Percentiles rank a stretch among this genome's conserved stretches.
Conservation (phyloP, 225 moss, liverwort and hornwort genomes). For the Sphagnum tenellum region DNA sequence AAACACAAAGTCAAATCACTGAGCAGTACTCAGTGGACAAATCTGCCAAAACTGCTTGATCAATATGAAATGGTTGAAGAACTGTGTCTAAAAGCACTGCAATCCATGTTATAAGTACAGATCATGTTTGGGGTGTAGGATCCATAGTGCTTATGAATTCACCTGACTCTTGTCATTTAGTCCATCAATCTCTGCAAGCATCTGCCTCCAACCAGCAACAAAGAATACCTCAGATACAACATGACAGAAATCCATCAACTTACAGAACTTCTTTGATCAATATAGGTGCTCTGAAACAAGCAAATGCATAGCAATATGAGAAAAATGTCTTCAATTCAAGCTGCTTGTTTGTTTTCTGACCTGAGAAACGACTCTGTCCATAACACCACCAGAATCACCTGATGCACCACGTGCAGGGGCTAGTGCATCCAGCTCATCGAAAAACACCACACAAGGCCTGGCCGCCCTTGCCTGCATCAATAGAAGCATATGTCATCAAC, state of each 20-base stretch:
- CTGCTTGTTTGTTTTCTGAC: conserved; percentile 19
- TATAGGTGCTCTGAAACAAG: neutral
- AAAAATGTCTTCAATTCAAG: neutral
- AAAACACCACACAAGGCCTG: conserved; percentile 95
- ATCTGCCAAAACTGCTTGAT: neutral
- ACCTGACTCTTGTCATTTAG: conserved; percentile 86
- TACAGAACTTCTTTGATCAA: too few relatives aligned
- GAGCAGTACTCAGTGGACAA: too few relatives aligned
- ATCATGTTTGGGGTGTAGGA: too few relatives aligned
- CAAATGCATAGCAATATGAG: neutral
- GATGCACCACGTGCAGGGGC: conserved; percentile 95
- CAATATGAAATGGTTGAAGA: neutral
- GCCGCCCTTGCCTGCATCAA: conserved; percentile 81
- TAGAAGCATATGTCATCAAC: neutral
- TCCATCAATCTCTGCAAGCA: conserved; percentile 99
- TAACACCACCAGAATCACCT: conserved; percentile 96
- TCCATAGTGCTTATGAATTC: neutral
- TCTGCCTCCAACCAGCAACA: conserved; percentile 33
- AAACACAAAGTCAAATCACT: too few relatives aligned
- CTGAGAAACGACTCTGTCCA: conserved; percentile 99
- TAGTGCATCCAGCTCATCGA: conserved; percentile 96
- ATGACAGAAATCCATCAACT: too few relatives aligned
- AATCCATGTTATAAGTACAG: too few relatives aligned
- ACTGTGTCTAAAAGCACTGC: too few relatives aligned
- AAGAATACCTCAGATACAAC: conserved; percentile 1